Conservation (phyloP, 352 stramenopile genomes). For the Thalassiosira livingstoniorum region DNA sequence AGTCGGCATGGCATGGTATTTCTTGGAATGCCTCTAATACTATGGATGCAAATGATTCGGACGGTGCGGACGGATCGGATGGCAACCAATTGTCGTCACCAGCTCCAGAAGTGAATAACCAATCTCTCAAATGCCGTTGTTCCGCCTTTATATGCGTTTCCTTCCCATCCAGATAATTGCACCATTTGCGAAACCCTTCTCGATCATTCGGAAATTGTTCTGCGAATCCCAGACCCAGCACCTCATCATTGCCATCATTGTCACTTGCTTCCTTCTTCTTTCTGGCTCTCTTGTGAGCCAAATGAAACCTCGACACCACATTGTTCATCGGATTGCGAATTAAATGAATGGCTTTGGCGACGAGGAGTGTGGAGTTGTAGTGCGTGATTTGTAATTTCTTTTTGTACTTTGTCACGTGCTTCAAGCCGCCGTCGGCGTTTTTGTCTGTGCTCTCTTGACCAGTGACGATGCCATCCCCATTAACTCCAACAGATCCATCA, state of each 20-base stretch:
- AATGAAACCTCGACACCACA: conserved; percentile 69
- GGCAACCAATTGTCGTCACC: too few species aligned
- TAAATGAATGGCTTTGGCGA: conserved; percentile 60
- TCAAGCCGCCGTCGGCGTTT: not conserved
- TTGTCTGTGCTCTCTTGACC: not conserved
- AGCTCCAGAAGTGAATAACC: too few species aligned
- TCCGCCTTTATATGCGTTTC: conserved; percentile 9
- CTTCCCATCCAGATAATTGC: conserved; percentile 3
- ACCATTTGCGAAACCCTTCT: conserved; percentile 7
- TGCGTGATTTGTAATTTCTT: not conserved
- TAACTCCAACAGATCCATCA: too few species aligned
- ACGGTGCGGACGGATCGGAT: too few species aligned
- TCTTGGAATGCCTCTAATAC: conserved; percentile 19
- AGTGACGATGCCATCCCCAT: too few species aligned
- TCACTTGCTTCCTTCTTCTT: not conserved
- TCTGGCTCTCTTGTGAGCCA: conserved; percentile 10
- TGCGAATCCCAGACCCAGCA: conserved; percentile 4
- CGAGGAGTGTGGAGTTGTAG: not conserved
- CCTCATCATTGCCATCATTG: too few species aligned
- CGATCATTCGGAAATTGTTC: conserved; percentile 4
- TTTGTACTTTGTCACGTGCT: not conserved
- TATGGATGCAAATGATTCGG: too few species aligned
- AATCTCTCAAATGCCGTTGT: too few species aligned
- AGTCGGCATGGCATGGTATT: conserved; percentile 72
- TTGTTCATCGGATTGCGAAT: conserved; percentile 73